Percentiles rank a stretch among this genome's conserved stretches.
phyloP scores from a whole-genome alignment of 768 basidiomycete species.

The Exidia glandulosa region DNA sequence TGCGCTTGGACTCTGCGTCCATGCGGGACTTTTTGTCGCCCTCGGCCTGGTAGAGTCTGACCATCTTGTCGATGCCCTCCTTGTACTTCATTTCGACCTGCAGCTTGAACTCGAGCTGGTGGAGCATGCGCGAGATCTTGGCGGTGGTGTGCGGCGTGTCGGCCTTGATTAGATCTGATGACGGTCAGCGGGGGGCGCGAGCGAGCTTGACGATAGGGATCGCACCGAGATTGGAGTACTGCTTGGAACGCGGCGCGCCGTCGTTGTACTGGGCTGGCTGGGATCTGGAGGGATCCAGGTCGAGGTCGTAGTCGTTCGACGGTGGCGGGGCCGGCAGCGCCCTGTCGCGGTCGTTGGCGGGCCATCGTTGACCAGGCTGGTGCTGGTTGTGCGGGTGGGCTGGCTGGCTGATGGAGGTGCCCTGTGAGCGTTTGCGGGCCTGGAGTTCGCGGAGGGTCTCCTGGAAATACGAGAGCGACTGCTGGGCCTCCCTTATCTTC shows the following conservation, averaged over 20 bases:
- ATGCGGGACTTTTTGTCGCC: slow-evolving; percentile 93
- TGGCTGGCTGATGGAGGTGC: slow-evolving; percentile 27
- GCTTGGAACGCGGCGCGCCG: slow-evolving; percentile 41
- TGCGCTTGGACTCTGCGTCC: slow-evolving; percentile 86
- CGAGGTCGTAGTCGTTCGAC: slow-evolving; percentile 13
- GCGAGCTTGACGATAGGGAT: background rate
- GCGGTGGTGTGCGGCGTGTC: slow-evolving; percentile 93
- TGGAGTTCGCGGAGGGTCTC: slow-evolving; percentile 75
- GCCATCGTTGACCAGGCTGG: slow-evolving; percentile 19
- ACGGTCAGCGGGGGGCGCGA: background rate
- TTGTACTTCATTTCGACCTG: slow-evolving; percentile 98
- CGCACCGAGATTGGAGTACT: slow-evolving; percentile 57
- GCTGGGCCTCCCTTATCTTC: slow-evolving; percentile 79
- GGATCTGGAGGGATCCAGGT: background rate
- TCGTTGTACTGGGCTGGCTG: slow-evolving; percentile 7
- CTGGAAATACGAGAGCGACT: slow-evolving; percentile 78
- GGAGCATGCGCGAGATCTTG: slow-evolving; percentile 95
- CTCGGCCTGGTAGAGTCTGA: slow-evolving; percentile 88
- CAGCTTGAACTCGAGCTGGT: slow-evolving; percentile 98
- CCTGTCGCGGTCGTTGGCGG: slow-evolving; percentile 21
- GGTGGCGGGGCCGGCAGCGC: slow-evolving; percentile 38
- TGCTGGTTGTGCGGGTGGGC: slow-evolving; percentile 39
- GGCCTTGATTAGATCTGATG: slow-evolving; percentile 82
- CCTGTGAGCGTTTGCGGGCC: slow-evolving; percentile 41
- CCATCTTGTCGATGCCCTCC: slow-evolving; percentile 98